These are phyloP conservation scores for Talaromyces ruber DNA, from an alignment of 495 filamentous ascomycete genomes.

Conservation along the genomic window DNA sequence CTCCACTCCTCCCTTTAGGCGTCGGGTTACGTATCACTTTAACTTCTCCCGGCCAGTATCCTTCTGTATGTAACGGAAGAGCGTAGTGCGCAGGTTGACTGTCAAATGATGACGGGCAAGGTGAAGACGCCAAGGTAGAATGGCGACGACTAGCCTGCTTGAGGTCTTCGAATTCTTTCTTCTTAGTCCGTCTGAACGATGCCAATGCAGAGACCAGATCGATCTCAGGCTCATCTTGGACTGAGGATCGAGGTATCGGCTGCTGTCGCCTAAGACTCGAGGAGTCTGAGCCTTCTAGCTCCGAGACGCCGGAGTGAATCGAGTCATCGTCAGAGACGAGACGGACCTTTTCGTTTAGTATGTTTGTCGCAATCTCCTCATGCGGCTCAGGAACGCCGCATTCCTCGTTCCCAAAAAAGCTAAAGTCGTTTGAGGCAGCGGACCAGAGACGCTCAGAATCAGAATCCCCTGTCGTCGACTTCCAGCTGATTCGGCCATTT, in stretches of 20 bases:
- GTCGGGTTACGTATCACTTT: constrained; percentile 39
- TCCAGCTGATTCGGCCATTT: constrained; percentile 25
- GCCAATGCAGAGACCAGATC: constrained; percentile 43
- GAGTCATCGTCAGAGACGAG: constrained; percentile 25
- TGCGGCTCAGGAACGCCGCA: constrained; percentile 35
- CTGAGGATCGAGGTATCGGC: neutral
- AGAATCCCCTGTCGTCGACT: constrained; percentile 52
- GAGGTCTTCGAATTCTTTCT: constrained; percentile 32
- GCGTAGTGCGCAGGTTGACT: constrained; percentile 11
- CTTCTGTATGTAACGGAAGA: constrained; percentile 28
- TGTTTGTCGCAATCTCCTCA: constrained; percentile 29
- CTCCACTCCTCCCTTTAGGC: constrained; percentile 32
- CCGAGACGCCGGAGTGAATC: constrained; percentile 12
- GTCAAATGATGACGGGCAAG: constrained; percentile 10
- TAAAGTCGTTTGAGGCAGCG: constrained; percentile 51
- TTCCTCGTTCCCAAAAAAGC: constrained; percentile 57
- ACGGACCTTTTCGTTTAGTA: constrained; percentile 33
- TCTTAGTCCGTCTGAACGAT: constrained; percentile 37
- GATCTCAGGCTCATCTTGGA: constrained; percentile 16
- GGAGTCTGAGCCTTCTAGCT: constrained; percentile 3
- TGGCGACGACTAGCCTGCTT: constrained; percentile 3
- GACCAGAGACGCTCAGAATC: constrained; percentile 55
- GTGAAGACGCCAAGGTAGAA: neutral
- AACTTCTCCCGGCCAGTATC: constrained; percentile 47
- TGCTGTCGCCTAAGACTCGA: neutral